Evolutionary conservation across 139 green algal genomes (phyloP).

Genomic region (Ettlia oleoabundans): DNA sequence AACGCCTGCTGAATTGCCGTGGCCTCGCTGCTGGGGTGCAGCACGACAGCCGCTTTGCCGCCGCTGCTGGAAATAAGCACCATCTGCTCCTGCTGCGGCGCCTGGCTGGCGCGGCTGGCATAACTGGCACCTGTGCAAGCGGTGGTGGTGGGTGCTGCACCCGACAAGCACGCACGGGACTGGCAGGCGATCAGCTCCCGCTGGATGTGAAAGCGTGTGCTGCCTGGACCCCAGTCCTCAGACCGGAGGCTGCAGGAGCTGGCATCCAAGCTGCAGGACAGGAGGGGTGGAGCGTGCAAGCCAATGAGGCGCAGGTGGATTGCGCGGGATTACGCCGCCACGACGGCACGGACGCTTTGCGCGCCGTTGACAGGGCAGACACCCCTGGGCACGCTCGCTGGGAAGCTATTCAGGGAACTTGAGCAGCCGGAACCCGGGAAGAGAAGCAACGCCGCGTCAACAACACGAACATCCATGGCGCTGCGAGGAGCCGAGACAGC

Average conservation of each 20-base stretch:
- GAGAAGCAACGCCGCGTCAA: too few relatives aligned
- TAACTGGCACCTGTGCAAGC: background rate
- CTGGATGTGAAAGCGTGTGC: conserved; percentile 22
- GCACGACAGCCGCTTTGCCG: conserved; percentile 8
- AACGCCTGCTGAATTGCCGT: conserved; percentile 27
- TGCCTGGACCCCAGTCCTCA: background rate
- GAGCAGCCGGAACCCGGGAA: too few relatives aligned
- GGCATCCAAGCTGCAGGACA: conserved; percentile 28
- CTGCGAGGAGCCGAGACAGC: too few relatives aligned
- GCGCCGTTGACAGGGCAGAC: background rate
- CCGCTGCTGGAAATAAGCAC: background rate
- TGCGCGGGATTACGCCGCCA: background rate
- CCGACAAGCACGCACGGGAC: background rate
- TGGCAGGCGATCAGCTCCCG: conserved; percentile 17
- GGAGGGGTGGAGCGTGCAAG: background rate
- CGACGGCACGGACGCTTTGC: background rate
- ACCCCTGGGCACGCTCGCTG: too few relatives aligned
- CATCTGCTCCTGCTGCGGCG: background rate
- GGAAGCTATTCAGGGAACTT: too few relatives aligned
- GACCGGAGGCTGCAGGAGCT: conserved; percentile 1
- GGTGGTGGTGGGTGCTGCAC: background rate
- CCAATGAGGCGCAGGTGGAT: background rate
- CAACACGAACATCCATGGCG: too few relatives aligned
- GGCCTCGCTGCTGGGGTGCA: background rate
- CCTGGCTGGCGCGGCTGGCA: background rate